A percentile compares a stretch with the other conserved stretches of the same genome.
Evolutionary conservation across 2,329 filamentous ascomycete species (phyloP).

Genomic region (Fusarium nematophilum): DNA sequence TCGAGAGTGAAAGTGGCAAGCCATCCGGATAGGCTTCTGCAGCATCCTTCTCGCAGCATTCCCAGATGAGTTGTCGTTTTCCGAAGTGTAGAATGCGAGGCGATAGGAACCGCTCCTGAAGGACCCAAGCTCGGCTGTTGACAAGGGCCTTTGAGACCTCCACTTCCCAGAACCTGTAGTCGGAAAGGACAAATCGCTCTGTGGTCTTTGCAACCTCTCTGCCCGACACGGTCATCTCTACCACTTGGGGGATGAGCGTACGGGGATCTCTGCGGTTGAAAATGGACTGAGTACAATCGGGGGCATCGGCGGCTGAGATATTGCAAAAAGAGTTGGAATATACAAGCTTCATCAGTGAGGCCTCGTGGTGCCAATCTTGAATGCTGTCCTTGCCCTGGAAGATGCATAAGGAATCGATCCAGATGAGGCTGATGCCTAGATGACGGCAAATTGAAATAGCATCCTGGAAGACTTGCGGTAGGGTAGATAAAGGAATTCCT

Average conservation of each 20-base stretch:
- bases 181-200: too few relatives aligned
- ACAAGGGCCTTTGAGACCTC: not conserved
- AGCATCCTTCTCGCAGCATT: not conserved
- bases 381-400: not conserved
- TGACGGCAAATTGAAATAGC: not conserved
- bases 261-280: too few relatives aligned
- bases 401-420: conserved; percentile 13
- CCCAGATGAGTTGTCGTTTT: conserved; percentile 10
- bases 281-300: not conserved
- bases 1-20: too few relatives aligned
- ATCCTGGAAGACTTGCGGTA: conserved; percentile 9
- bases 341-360: not conserved
- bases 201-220: too few relatives aligned
- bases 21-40: not conserved
- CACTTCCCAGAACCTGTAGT: not conserved
- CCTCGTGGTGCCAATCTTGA: not conserved
- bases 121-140: conserved; percentile 8
- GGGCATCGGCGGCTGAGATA: conserved; percentile 5
- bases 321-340: conserved; percentile 16
- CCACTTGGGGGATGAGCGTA: not conserved
- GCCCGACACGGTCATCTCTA: too few relatives aligned
- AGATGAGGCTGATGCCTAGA: conserved; percentile 4
- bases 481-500: not conserved
- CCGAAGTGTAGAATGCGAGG: conserved; percentile 8
- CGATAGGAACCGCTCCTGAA: conserved; percentile 11